These are phyloP conservation scores for Tritrichomonas foetus DNA, from an alignment of 208 protist genomes.

Conservation along the genomic window DNA sequence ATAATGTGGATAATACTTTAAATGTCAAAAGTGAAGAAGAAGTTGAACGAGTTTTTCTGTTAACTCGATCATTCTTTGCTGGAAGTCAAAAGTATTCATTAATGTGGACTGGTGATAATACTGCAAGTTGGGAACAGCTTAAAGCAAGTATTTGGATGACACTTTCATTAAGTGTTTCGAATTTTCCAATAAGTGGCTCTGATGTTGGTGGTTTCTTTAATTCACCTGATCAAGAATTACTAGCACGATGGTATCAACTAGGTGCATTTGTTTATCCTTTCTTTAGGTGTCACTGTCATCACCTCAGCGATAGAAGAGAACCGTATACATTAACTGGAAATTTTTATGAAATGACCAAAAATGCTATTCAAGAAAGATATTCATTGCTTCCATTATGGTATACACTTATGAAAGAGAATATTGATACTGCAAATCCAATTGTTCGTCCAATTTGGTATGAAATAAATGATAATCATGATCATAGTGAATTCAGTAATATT, in stretches of 20 bases:
- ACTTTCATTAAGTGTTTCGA: slow-evolving; percentile 79
- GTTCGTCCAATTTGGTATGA: slow-evolving; percentile 83
- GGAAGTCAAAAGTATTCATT: slow-evolving; percentile 88
- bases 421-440: slow-evolving; percentile 71
- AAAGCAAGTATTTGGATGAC: slow-evolving; percentile 82
- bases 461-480: slow-evolving; percentile 70
- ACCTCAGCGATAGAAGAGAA: slow-evolving; percentile 89
- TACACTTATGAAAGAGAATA: slow-evolving; percentile 78
- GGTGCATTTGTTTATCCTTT: slow-evolving; percentile 86
- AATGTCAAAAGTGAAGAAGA: no score
- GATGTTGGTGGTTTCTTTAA: slow-evolving; percentile 97
- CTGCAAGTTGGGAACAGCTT: slow-evolving; percentile 84
- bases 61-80: slow-evolving; percentile 94
- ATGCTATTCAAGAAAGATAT: slow-evolving; percentile 67
- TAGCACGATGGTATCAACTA: slow-evolving; percentile 92
- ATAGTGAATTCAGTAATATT: slow-evolving; percentile 46
- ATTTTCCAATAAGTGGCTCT: slow-evolving; percentile 83
- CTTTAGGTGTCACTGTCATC: slow-evolving; percentile 88
- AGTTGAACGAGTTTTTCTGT: slow-evolving; percentile 85
- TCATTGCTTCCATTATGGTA: slow-evolving; percentile 87
- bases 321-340: slow-evolving; percentile 82
- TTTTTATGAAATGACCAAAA: slow-evolving; percentile 47
- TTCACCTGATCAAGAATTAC: slow-evolving; percentile 79
- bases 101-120: slow-evolving; percentile 96
- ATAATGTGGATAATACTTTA: no score